Evolutionary conservation across 2,329 filamentous ascomycete genomes (phyloP).

Genomic region (Furcasterigmium sp.): DNA sequence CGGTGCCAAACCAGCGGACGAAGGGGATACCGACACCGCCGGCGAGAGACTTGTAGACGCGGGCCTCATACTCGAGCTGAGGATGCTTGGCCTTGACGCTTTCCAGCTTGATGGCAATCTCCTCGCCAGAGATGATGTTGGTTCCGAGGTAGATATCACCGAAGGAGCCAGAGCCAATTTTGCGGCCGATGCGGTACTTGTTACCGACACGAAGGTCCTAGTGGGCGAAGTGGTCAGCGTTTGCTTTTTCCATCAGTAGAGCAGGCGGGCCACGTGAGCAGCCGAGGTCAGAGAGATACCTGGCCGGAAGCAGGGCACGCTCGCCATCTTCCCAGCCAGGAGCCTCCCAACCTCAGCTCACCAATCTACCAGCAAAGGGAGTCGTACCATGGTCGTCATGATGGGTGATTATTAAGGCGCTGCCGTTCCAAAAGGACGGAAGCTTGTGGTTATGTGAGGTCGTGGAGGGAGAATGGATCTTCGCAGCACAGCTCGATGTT

Average conservation of each 20-base stretch:
- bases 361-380: not conserved
- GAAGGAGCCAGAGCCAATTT: constrained; percentile 96
- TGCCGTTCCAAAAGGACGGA: constrained; percentile 1
- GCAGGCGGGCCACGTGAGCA: no score
- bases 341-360: no score
- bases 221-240: no score
- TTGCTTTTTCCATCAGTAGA: no score
- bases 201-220: constrained; percentile 99
- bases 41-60: constrained; percentile 84
- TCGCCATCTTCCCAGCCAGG: no score
- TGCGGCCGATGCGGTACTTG: constrained; percentile 98
- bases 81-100: constrained; percentile 99
- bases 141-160: constrained; percentile 98
- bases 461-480: not conserved
- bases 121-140: constrained; percentile 99
- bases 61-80: constrained; percentile 96
- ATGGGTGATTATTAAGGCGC: not conserved
- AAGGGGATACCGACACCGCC: constrained; percentile 98
- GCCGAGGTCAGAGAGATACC: no score
- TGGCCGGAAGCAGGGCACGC: no score
- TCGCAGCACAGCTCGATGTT: not conserved
- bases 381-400: constrained; percentile 5
- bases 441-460: not conserved
- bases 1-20: constrained; percentile 98
- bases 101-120: constrained; percentile 99